Conservation (phyloP, 352 stramenopile species). For the Phytophthora citricola region DNA sequence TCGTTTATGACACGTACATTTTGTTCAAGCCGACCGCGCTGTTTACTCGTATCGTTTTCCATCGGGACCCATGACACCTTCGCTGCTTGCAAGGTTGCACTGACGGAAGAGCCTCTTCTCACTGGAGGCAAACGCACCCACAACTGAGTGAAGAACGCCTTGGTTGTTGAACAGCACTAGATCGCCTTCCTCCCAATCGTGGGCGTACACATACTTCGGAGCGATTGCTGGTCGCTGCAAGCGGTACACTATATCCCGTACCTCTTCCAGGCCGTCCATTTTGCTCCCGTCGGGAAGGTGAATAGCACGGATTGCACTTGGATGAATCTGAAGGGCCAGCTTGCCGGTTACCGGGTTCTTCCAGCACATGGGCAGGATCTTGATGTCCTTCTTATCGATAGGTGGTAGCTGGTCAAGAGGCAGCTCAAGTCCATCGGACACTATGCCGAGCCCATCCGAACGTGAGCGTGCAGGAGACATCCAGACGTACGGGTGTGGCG, state of each 20-base stretch:
- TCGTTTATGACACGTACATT: not conserved
- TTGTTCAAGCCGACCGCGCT: not conserved
- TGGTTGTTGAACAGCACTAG: constrained; percentile 44
- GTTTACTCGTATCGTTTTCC: constrained; percentile 26
- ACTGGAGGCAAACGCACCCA: constrained; percentile 31
- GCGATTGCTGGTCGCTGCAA: constrained; percentile 39
- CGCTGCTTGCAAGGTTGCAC: constrained; percentile 41
- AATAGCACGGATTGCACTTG: constrained; percentile 33
- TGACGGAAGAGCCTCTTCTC: constrained; percentile 43
- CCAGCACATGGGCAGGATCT: constrained; percentile 42
- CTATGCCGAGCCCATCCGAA: constrained; percentile 36
- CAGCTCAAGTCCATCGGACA: constrained; percentile 34
- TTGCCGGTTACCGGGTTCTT: constrained; percentile 38
- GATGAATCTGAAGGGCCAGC: constrained; percentile 38
- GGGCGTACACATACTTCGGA: constrained; percentile 35
- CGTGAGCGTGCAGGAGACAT: constrained; percentile 38
- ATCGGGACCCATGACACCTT: constrained; percentile 36
- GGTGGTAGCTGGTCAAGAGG: constrained; percentile 33
- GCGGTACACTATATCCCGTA: constrained; percentile 32
- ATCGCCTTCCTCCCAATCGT: constrained; percentile 43
- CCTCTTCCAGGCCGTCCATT: constrained; percentile 33
- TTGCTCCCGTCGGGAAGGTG: constrained; percentile 30
- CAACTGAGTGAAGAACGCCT: constrained; percentile 38
- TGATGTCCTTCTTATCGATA: constrained; percentile 36
- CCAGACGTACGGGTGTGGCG: constrained; percentile 41